Evolutionary conservation across 768 basidiomycete genomes (phyloP).

Genomic region (Leucocoprinus birnbaumii): DNA sequence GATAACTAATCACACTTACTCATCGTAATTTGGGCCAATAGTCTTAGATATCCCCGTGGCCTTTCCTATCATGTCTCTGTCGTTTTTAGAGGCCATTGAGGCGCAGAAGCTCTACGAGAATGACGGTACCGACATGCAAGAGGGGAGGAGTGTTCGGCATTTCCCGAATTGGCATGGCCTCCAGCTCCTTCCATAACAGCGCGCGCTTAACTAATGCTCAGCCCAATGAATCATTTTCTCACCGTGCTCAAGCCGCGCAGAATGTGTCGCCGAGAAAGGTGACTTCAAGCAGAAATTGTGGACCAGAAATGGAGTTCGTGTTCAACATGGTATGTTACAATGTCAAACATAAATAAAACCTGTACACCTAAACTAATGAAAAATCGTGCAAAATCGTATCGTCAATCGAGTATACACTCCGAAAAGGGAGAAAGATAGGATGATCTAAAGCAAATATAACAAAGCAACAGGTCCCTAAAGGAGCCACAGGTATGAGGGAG

Average conservation of each 20-base stretch:
- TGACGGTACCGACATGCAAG: constrained; percentile 15
- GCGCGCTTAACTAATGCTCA: not conserved
- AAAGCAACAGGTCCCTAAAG: not conserved
- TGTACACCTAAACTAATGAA: constrained; percentile 1
- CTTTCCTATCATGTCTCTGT: not conserved
- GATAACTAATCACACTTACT: not conserved
- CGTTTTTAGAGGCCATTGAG: constrained; percentile 10
- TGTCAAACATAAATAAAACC: constrained; percentile 1
- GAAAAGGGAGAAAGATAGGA: not conserved
- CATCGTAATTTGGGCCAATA: not conserved
- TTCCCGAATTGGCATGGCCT: constrained; percentile 11
- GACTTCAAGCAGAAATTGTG: not conserved
- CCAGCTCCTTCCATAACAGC: not conserved
- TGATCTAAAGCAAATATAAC: constrained; percentile 1
- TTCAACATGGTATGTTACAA: constrained; percentile 1
- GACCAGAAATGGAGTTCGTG: not conserved
- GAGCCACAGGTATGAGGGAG: constrained; percentile 1
- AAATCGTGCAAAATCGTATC: not conserved
- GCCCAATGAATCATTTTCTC: too few species aligned
- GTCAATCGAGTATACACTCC: constrained; percentile 1
- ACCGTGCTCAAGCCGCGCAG: too few species aligned
- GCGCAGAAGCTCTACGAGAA: not conserved
- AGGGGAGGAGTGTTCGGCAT: constrained; percentile 11
- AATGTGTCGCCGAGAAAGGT: too few species aligned
- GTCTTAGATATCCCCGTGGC: not conserved